phyloP scores from a whole-genome alignment of 768 basidiomycete species.

The Leccinum boreale region DNA sequence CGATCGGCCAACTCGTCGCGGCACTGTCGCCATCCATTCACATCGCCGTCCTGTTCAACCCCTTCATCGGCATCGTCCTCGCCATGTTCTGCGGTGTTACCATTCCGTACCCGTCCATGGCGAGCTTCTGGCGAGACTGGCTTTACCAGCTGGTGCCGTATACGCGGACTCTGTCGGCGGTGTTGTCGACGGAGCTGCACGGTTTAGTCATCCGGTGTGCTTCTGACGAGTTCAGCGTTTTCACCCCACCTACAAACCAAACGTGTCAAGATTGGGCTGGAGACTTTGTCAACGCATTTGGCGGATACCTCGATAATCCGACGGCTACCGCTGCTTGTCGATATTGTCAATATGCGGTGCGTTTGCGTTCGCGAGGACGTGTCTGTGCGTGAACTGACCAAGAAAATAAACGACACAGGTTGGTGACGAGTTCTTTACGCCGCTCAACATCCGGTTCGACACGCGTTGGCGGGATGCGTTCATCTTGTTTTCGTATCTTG shows the following conservation, averaged over 20 bases:
- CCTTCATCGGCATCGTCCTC: slow-evolving; percentile 64
- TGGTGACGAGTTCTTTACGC: slow-evolving; percentile 69
- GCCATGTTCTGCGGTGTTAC: slow-evolving; percentile 80
- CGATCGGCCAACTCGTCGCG: slow-evolving; percentile 70
- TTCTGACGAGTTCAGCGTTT: slow-evolving; percentile 63
- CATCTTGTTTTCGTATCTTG: slow-evolving; percentile 61
- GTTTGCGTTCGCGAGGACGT: slow-evolving; percentile 2
- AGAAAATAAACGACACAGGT: slow-evolving; percentile 23
- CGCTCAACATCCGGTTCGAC: slow-evolving; percentile 62
- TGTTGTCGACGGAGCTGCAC: slow-evolving; percentile 76
- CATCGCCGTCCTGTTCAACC: slow-evolving; percentile 78
- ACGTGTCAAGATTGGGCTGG: slow-evolving; percentile 70
- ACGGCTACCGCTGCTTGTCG: slow-evolving; percentile 58
- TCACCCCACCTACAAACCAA: slow-evolving; percentile 71
- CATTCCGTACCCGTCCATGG: slow-evolving; percentile 62
- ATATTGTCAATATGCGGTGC: slow-evolving; percentile 64
- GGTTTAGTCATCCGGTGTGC: slow-evolving; percentile 64
- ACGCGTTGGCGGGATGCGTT: slow-evolving; percentile 68
- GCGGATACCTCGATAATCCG: slow-evolving; percentile 74
- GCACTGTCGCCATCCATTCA: slow-evolving; percentile 75
- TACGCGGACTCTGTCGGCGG: slow-evolving; percentile 65
- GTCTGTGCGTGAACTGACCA: neutral
- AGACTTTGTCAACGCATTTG: slow-evolving; percentile 56
- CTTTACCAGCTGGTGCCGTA: slow-evolving; percentile 71
- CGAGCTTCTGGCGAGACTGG: slow-evolving; percentile 74